These are phyloP conservation scores for Vanrija pseudolonga DNA, from an alignment of 1,284 basidiomycete species.

Conservation along the genomic window DNA sequence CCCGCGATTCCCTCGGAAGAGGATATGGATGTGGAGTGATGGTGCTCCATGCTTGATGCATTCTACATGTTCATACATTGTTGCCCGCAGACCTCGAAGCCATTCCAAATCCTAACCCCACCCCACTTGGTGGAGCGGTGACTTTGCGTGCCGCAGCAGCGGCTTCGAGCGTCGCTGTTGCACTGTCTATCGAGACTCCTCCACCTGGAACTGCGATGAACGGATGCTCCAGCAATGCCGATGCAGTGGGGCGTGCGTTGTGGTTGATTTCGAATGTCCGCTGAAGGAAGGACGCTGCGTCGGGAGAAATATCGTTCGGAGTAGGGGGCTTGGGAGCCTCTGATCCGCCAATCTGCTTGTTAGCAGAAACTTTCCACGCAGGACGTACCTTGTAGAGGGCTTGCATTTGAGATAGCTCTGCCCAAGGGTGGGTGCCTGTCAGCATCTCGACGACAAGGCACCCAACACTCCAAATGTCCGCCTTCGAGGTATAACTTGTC, in stretches of 20 bases:
- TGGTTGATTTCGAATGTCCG: conserved; percentile 83
- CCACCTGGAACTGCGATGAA: conserved; percentile 56
- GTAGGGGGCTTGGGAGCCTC: conserved; percentile 70
- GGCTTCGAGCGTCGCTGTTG: conserved; percentile 11
- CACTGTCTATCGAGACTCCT: not conserved
- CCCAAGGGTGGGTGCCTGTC: conserved; percentile 95
- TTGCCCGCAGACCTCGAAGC: too few species aligned
- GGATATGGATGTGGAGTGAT: conserved; percentile 31
- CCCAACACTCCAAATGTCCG: conserved; percentile 98
- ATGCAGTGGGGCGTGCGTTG: conserved; percentile 73
- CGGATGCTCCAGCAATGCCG: conserved; percentile 66
- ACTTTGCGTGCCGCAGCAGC: conserved; percentile 10
- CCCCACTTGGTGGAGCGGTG: not conserved
- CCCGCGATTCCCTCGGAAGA: not conserved
- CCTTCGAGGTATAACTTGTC: conserved; percentile 82
- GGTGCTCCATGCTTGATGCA: not conserved
- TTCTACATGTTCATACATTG: not conserved
- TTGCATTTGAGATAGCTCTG: conserved; percentile 97
- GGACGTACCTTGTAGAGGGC: conserved; percentile 82
- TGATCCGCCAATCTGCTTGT: conserved; percentile 74
- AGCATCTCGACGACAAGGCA: conserved; percentile 98
- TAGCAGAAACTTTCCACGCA: not conserved
- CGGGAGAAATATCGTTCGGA: conserved; percentile 79
- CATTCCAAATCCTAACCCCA: not conserved
- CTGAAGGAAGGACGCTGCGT: conserved; percentile 78